Base-by-base conservation (phyloP, 768 basidiomycete genomes). In the Suillus occidentalis region DNA sequence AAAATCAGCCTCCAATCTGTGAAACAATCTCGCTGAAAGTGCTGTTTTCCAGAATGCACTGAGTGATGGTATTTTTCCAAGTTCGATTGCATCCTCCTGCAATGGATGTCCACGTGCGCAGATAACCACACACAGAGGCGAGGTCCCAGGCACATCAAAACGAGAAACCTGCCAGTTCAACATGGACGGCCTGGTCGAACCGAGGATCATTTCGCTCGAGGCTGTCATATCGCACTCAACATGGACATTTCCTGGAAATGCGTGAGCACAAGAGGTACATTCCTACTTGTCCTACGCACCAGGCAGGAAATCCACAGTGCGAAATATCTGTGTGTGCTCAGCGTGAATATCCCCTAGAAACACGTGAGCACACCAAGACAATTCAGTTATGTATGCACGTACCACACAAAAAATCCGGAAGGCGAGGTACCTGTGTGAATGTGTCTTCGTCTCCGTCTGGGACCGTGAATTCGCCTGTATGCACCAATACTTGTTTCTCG, bases 401-500 rank as follows among this genome's bases (percentile, higher is more conserved):
- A 85, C 89, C 82, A 74, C 78, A 75, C 58, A 75, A 65, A 60
- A 80, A 80, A 10, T 69, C 60, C 20, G 87, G 85, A 20, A 68
- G 63, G 37, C 71, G 71, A 10, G 75, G 69, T 53, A 81, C 72
- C 37, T 79, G 59, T 6, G 71, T 71, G 1, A 66, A 37, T 58
- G 84, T 85, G n/a, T 78, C 81, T 39, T 82, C 73, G n/a, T 84
- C 85, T 42, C 84, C 84, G 18, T 57, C 84, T 5, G 67, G 62
- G 16, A 81, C 62, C n/a, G 74, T 66, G 63, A 81, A 84, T 42
- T 84, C 83, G 4, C 91, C 89, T 0, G 89, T 91, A 69, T 93
- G 91, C 13, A 87, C 72, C 8, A 91, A 67, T 2, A 89, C 85
- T 72, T 94, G 92, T 69, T 92, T 92, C 73, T 95, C 93, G 13